These are phyloP conservation scores for Rhododendron williamsianum DNA, from an alignment of 148 eudicot genomes.

Conservation along the genomic window DNA sequence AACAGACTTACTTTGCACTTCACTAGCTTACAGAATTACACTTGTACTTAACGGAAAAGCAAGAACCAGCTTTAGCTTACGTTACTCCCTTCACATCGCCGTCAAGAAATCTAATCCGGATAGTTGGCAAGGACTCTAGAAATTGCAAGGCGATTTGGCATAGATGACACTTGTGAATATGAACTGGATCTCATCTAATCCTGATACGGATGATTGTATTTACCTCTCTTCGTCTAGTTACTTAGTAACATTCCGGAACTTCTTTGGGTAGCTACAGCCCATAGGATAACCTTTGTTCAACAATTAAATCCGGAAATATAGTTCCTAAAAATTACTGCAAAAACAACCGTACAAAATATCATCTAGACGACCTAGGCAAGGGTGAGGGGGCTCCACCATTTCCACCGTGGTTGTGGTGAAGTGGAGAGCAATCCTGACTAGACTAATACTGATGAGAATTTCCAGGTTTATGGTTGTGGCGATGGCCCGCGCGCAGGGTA, in stretches of 20 bases:
- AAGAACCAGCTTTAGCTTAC: too few species aligned
- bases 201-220: slow-evolving; percentile 78
- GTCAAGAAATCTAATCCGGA: too few species aligned
- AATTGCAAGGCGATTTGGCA: slow-evolving; percentile 55
- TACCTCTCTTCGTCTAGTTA: slow-evolving; percentile 25
- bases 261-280: background rate
- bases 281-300: background rate
- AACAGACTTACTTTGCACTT: too few species aligned
- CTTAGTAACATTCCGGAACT: background rate
- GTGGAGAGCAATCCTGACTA: slow-evolving; percentile 15
- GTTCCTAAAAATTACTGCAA: background rate
- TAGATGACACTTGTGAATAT: slow-evolving; percentile 51
- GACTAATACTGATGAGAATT: background rate
- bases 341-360: background rate
- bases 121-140: slow-evolving; percentile 19
- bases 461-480: too few species aligned
- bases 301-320: background rate
- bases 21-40: too few species aligned
- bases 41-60: too few species aligned
- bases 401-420: background rate
- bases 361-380: background rate
- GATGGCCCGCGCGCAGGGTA: too few species aligned
- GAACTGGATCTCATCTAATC: slow-evolving; percentile 34
- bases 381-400: background rate
- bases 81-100: too few species aligned